Conservation (phyloP, 164 flowering plant genomes). For the Macadamia tetraphylla region DNA sequence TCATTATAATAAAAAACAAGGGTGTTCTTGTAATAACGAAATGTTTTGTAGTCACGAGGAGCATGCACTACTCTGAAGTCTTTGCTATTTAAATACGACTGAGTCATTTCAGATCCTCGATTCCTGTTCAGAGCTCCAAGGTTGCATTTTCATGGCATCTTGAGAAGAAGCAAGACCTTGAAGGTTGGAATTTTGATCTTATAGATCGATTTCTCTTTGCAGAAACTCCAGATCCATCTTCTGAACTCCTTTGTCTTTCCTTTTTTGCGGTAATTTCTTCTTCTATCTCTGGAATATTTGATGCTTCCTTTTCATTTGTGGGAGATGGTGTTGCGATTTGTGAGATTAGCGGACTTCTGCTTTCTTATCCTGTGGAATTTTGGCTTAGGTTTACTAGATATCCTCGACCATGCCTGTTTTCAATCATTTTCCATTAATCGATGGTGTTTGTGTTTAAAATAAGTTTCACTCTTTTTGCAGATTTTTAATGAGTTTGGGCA, state of each 20-base stretch:
- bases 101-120: slow-evolving; percentile 20
- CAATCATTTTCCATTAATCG: background rate
- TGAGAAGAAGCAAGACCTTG: background rate
- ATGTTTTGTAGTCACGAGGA: background rate
- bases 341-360: background rate
- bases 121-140: slow-evolving; percentile 6
- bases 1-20: background rate
- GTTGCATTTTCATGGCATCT: slow-evolving; percentile 8
- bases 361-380: background rate
- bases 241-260: no score
- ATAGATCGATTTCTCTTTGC: background rate
- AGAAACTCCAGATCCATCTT: background rate
- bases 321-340: no score
- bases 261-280: background rate
- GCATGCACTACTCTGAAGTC: background rate
- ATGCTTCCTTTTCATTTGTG: no score
- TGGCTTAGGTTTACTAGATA: slow-evolving; percentile 1
- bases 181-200: background rate
- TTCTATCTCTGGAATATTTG: no score
- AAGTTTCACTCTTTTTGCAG: background rate
- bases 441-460: background rate
- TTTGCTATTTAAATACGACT: slow-evolving; percentile 5
- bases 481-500: background rate
- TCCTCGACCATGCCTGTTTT: background rate
- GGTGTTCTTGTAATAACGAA: background rate